Evolutionary conservation across 169 alveolate species (phyloP).

Genomic region (Plasmodium gallinaceum): DNA sequence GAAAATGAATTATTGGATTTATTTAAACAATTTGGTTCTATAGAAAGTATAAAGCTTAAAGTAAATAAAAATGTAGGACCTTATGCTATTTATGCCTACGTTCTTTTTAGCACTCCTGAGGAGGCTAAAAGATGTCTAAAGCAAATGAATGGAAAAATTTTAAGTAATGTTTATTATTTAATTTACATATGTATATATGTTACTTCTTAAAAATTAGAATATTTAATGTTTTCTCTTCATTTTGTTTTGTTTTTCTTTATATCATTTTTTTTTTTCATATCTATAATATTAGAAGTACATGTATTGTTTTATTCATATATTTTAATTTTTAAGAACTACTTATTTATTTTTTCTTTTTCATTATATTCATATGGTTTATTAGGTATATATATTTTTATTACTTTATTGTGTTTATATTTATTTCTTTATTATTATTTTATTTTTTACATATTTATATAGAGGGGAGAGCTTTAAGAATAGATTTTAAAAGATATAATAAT

Average conservation of each 20-base stretch:
- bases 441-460: conserved; percentile 33
- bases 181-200: neutral
- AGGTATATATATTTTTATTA: neutral
- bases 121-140: conserved; percentile 77
- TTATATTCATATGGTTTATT: neutral
- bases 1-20: conserved; percentile 74
- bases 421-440: neutral
- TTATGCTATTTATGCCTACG: conserved; percentile 74
- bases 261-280: neutral
- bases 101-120: conserved; percentile 75
- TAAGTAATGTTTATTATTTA: conserved; percentile 48
- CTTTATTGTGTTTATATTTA: neutral
- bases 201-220: neutral
- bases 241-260: neutral
- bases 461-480: conserved; percentile 75
- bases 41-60: conserved; percentile 77
- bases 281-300: neutral
- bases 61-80: conserved; percentile 75
- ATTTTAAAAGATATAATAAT: conserved; percentile 51
- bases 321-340: neutral
- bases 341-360: neutral
- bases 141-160: conserved; percentile 71
- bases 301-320: neutral
- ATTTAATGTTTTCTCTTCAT: neutral
- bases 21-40: conserved; percentile 66